Conservation (phyloP, 208 protist genomes). For the Acanthamoeba lenticulata region DNA sequence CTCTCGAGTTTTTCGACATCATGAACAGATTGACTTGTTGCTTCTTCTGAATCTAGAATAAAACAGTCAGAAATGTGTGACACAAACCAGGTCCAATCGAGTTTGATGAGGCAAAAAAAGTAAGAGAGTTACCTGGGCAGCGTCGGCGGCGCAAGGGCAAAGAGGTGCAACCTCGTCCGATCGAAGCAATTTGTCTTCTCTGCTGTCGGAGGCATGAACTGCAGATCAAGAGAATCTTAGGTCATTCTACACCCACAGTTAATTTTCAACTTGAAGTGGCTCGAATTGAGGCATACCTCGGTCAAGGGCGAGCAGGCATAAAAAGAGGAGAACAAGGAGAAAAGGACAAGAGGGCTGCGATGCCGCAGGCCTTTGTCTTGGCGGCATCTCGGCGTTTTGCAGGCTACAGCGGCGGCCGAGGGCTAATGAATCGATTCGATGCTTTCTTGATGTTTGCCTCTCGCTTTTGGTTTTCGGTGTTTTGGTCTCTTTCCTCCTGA, state of each 20-base stretch:
- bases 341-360: neutral
- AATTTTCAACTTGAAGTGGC: too few species aligned
- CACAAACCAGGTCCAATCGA: neutral
- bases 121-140: neutral
- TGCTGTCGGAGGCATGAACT: neutral
- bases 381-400: too few species aligned
- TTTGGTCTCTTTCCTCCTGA: too few species aligned
- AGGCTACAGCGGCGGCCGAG: too few species aligned
- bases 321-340: neutral
- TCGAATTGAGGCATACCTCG: too few species aligned
- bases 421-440: neutral
- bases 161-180: neutral
- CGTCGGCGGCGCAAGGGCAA: neutral
- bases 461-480: too few species aligned
- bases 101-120: neutral
- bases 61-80: neutral
- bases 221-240: neutral
- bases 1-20: neutral
- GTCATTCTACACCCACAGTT: too few species aligned
- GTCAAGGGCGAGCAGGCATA: neutral
- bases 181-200: conserved; percentile 16
- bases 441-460: too few species aligned
- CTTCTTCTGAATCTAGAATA: neutral
- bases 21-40: neutral
- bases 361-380: neutral